Evolutionary conservation across 306 rosid genomes (phyloP), one percentile per base, ranked within the genome.

Genomic region (Datisca glomerata): DNA sequence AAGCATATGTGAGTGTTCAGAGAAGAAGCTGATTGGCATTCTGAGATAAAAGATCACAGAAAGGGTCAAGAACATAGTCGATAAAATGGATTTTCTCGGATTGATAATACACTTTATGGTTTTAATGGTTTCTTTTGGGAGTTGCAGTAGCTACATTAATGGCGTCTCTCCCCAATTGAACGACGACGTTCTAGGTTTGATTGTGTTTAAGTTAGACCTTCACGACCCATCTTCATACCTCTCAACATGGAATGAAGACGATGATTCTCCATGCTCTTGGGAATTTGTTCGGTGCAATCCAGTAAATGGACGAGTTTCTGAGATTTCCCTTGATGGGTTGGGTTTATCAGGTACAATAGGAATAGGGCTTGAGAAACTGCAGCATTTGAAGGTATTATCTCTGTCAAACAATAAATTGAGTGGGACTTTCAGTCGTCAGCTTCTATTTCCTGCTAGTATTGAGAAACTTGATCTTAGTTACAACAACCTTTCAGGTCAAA

Each of bases 161-260:
- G 35, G 35, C 9, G 35, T 31, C 35, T 31, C 35, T 31, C 35
- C 35, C 12, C 35, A 31, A 13, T 18, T 51, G 12, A 89, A 89
- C 60, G 84, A 70, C 62, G 97, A 89, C 51, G 77, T 89, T 20
- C 66, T 89, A 56, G 97, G 97, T 18, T 61, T 89, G 43, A 76
- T 89, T 8, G 84, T 89, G 45, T 83, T 89, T 50, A 89, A 89
- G 61, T 82, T 93, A 6, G 86, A 69, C 67, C 67, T 89, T 29
- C 43, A 62, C 3, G 97, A 89, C 64, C 93, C 93, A 41, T 72
- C 73, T 45, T 62, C 72, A 1, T 29, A 56, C 24, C 97, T 89
- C 9, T 32, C 75, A 11, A 79, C 86, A 2, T 89, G 97, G 97
- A 80, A 76, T 37, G 97, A 89, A 56, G 97, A 89, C 15, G 83